Evolutionary conservation across 257 asterid genomes (phyloP).

Genomic region (Gentiana straminea): DNA sequence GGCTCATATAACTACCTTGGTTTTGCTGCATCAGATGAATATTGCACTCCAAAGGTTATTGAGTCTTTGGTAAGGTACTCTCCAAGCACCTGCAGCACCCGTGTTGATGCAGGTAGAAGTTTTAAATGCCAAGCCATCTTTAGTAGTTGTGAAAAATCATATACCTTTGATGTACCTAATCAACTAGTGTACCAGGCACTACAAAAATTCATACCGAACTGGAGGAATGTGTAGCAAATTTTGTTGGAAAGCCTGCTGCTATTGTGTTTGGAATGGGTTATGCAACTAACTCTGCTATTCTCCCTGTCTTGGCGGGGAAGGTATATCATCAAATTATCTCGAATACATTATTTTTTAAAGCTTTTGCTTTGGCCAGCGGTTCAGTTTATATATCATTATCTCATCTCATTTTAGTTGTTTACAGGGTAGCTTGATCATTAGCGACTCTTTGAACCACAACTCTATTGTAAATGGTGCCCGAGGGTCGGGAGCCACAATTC

Average conservation of each 20-base stretch:
- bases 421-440: constrained; percentile 90
- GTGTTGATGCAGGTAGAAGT: constrained; percentile 87
- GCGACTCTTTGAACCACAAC: constrained; percentile 95
- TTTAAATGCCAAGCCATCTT: constrained; percentile 6
- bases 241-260: constrained; percentile 90
- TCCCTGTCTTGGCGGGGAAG: constrained; percentile 83
- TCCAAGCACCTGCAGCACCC: constrained; percentile 89
- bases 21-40: constrained; percentile 97
- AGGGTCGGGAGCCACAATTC: constrained; percentile 94
- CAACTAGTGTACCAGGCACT: constrained; percentile 48
- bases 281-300: constrained; percentile 90
- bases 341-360: neutral
- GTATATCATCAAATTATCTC: constrained; percentile 20
- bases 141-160: neutral
- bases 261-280: constrained; percentile 97
- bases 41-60: constrained; percentile 91
- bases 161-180: constrained; percentile 1
- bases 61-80: constrained; percentile 71
- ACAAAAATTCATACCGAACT: constrained; percentile 64
- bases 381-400: neutral
- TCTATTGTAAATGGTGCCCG: constrained; percentile 98
- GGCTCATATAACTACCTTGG: constrained; percentile 98
- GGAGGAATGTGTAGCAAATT: constrained; percentile 85
- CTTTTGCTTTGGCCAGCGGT: neutral
- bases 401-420: constrained; percentile 12